Conservation (phyloP, 2,329 filamentous ascomycete genomes). For the Cladophialophora chaetospira region DNA sequence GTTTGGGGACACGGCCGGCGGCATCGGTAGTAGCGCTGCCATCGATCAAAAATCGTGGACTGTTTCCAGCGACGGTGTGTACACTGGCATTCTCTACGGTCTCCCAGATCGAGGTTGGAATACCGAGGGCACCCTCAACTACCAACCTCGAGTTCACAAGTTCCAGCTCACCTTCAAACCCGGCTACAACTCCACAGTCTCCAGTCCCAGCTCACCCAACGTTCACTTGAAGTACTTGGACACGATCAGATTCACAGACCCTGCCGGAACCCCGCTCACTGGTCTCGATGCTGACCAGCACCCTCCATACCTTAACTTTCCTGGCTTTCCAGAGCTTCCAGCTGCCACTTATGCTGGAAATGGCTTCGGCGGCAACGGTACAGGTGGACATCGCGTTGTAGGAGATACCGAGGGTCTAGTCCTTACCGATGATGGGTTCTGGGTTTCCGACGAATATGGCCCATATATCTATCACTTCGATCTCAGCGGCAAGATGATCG, state of each 20-base stretch:
- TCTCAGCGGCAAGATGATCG: constrained; percentile 58
- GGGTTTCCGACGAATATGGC: constrained; percentile 71
- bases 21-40: constrained; percentile 67
- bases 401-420: constrained; percentile 69
- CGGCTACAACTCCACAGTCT: constrained; percentile 49
- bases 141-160: constrained; percentile 68
- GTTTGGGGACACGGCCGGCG: constrained; percentile 69
- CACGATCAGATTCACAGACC: constrained; percentile 65
- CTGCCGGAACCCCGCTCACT: constrained; percentile 62
- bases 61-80: constrained; percentile 50
- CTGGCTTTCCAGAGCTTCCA: constrained; percentile 64
- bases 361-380: constrained; percentile 64
- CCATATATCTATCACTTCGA: constrained; percentile 70
- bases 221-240: constrained; percentile 64
- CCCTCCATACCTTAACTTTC: constrained; percentile 54
- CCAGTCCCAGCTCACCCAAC: constrained; percentile 61
- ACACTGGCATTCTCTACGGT: constrained; percentile 63
- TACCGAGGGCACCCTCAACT: constrained; percentile 70
- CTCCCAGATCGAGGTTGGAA: constrained; percentile 74
- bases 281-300: constrained; percentile 63
- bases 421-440: constrained; percentile 64
- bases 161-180: constrained; percentile 60
- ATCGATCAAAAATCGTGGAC: constrained; percentile 63
- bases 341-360: constrained; percentile 66
- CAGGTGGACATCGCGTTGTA: constrained; percentile 61